Evolutionary conservation across 257 asterid genomes (phyloP).

Genomic region (Primulina huaijiensis): DNA sequence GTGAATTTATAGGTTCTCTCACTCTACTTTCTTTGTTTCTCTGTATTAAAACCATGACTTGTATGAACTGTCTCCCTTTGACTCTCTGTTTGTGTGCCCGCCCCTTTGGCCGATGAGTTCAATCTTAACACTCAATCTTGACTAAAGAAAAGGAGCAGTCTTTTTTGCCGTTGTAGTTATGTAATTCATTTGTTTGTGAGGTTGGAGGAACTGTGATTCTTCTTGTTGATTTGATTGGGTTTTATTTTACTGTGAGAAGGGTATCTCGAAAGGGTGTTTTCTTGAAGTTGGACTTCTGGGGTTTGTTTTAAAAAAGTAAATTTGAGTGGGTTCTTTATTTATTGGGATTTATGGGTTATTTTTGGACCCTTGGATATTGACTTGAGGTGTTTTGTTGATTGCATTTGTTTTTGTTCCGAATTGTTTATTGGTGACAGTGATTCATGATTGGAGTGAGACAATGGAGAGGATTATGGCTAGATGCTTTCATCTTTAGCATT

Average conservation of each 20-base stretch:
- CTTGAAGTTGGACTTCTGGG: constrained; percentile 30
- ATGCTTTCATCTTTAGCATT: constrained; percentile 21
- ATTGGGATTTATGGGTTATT: constrained; percentile 33
- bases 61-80: neutral
- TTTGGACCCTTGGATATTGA: constrained; percentile 40
- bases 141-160: constrained; percentile 4
- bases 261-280: constrained; percentile 19
- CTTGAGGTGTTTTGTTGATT: constrained; percentile 34
- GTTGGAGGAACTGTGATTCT: constrained; percentile 30
- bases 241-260: constrained; percentile 20
- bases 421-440: constrained; percentile 24
- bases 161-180: constrained; percentile 17
- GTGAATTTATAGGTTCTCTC: neutral
- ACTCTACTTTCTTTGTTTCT: neutral
- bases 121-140: neutral
- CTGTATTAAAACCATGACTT: neutral
- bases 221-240: constrained; percentile 15
- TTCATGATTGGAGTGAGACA: constrained; percentile 52
- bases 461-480: constrained; percentile 56
- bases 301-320: constrained; percentile 26
- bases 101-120: neutral
- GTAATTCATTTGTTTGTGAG: constrained; percentile 11
- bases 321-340: constrained; percentile 3
- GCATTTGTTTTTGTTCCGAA: constrained; percentile 28
- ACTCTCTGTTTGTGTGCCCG: neutral